Evolutionary conservation across 805 yeast species (phyloP).

Genomic region (Ogataea thermomethanolica): DNA sequence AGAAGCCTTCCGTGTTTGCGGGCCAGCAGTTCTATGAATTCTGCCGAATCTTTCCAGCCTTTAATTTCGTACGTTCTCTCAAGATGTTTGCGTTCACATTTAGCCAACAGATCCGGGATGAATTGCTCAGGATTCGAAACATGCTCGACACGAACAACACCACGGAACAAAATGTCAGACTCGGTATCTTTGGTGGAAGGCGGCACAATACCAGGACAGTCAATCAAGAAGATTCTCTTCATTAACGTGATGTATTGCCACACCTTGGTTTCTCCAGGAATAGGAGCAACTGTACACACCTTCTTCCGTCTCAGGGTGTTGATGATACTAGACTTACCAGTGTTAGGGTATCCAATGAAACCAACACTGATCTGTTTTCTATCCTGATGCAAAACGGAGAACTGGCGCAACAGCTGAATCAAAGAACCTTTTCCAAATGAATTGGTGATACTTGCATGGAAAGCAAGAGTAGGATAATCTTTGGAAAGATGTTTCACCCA

Average conservation of each 20-base stretch:
- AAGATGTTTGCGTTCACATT: slow-evolving; percentile 84
- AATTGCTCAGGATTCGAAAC: slow-evolving; percentile 94
- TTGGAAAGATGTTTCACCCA: slow-evolving; percentile 96
- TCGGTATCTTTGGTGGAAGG: slow-evolving; percentile 88
- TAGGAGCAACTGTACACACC: slow-evolving; percentile 96
- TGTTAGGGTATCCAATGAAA: slow-evolving; percentile 94
- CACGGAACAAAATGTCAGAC: slow-evolving; percentile 89
- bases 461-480: slow-evolving; percentile 90
- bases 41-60: slow-evolving; percentile 80
- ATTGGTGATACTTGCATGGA: slow-evolving; percentile 96
- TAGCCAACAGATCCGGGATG: slow-evolving; percentile 78
- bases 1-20: slow-evolving; percentile 88
- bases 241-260: slow-evolving; percentile 98
- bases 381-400: slow-evolving; percentile 84
- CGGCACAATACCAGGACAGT: slow-evolving; percentile 99
- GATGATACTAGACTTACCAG: slow-evolving; percentile 96
- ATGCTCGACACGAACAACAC: slow-evolving; percentile 98
- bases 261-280: slow-evolving; percentile 98
- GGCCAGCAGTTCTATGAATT: slow-evolving; percentile 86
- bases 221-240: slow-evolving; percentile 93
- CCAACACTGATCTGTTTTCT: slow-evolving; percentile 97
- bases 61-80: slow-evolving; percentile 93
- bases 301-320: slow-evolving; percentile 92
- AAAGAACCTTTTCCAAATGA: slow-evolving; percentile 97
- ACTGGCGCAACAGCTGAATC: slow-evolving; percentile 90